These are phyloP conservation scores for Coccomyxa subellipsoidea DNA, from an alignment of 163 green algal genomes.

Conservation along the genomic window DNA sequence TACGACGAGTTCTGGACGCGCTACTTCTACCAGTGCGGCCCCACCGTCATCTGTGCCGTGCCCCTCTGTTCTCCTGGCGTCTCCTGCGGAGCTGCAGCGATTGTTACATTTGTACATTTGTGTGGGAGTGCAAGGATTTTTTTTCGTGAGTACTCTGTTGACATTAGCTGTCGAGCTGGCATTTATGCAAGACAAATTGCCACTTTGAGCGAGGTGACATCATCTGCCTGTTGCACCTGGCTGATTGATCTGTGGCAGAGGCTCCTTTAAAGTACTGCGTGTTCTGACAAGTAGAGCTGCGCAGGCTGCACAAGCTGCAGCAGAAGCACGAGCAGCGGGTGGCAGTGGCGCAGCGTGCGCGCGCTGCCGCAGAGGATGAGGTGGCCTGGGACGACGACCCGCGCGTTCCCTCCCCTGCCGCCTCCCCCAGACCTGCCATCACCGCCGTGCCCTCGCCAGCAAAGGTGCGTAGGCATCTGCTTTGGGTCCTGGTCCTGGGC, in stretches of 20 bases:
- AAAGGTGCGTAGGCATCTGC: not conserved
- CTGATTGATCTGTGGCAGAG: not conserved
- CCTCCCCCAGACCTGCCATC: not conserved
- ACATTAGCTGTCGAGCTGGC: no score
- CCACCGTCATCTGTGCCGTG: no score
- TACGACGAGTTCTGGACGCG: conserved; percentile 89
- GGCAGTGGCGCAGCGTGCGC: conserved; percentile 21
- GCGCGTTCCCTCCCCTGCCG: not conserved
- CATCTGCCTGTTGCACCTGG: no score
- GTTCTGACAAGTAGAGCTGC: not conserved
- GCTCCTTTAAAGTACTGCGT: no score
- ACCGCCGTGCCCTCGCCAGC: not conserved
- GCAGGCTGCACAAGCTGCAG: conserved; percentile 38
- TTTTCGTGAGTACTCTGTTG: no score
- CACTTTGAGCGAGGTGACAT: no score
- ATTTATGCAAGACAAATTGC: no score
- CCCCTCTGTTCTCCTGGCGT: no score
- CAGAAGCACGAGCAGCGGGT: conserved; percentile 36
- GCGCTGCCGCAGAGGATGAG: conserved; percentile 20
- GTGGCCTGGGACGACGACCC: conserved; percentile 22
- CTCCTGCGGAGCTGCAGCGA: no score
- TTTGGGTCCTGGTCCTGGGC: not conserved
- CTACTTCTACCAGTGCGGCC: conserved; percentile 85
- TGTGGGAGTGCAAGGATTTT: no score
- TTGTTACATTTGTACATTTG: no score